Evolutionary conservation across 768 basidiomycete species (phyloP), one percentile per base, ranked within the genome.

Genomic region (Russula sp.): DNA sequence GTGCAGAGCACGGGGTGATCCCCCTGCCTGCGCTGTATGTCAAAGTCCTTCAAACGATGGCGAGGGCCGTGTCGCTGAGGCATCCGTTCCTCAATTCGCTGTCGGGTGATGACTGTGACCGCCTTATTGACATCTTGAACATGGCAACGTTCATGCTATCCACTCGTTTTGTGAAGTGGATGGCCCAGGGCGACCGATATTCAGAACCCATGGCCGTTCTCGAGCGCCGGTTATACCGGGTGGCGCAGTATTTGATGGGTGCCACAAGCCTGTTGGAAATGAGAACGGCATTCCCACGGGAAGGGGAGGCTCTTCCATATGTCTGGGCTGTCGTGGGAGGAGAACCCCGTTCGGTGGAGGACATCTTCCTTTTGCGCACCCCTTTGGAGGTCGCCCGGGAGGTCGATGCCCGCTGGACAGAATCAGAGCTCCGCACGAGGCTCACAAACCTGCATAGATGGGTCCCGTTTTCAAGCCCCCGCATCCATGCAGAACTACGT

Each of bases 231-330:
- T 38, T 63, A 16, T 63, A 53, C 41, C 47, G 25, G 34, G 58
- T 63, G 18, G 62, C 62, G 10, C 62, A 63, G 39, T 63, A 63
- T 59, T 8, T 54, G 45, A 63, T 63, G 62, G 62, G 62, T 7
- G 58, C 62, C 14, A 58, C 52, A n/a, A 59, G 57, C 34, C 25
- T 63, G 8, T 6, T 63, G 32, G 62, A 59, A 32, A 54, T 59
- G 62, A 59, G 57, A 55, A 18, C 38, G 34, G 16, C 46, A 11
- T 18, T 63, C 4, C 61, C 57, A 6, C 46, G 57, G 16, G 49
- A n/a, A 14, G 39, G 52, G 13, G 32, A 11, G 1, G 25, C 57
- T 5, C 25, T 59, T 34, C 58, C 62, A 20, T 55, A 63, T 13
- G 57, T 36, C 58, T 63, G 62, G 62, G 62, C 62, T 3, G 47